Conservation (phyloP, 2,329 filamentous ascomycete species). For the Trichoderma aggressivum region DNA sequence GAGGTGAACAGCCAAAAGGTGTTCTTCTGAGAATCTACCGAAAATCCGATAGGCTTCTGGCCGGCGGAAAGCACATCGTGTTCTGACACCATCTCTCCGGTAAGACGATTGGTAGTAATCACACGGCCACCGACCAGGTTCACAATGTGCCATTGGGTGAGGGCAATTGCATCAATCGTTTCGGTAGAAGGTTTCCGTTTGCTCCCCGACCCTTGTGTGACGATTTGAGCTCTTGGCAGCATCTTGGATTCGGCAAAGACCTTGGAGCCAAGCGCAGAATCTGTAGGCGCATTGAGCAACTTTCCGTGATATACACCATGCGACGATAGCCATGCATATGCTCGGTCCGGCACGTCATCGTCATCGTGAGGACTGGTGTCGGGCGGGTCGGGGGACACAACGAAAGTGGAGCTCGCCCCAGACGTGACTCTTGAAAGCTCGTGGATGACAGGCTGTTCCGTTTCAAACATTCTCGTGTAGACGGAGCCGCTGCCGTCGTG, state of each 20-base stretch:
- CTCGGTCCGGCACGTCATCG: conserved; percentile 61
- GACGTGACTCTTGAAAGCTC: conserved; percentile 61
- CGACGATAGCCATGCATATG: conserved; percentile 86
- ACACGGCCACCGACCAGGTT: conserved; percentile 78
- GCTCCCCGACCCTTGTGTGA: conserved; percentile 61
- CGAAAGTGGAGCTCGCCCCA: conserved; percentile 60
- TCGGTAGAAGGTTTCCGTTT: conserved; percentile 67
- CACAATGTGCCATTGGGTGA: conserved; percentile 93
- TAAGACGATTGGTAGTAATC: conserved; percentile 81
- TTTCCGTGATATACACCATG: conserved; percentile 88
- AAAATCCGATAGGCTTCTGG: conserved; percentile 76
- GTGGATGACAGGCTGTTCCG: conserved; percentile 73
- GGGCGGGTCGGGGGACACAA: conserved; percentile 70
- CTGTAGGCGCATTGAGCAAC: conserved; percentile 59
- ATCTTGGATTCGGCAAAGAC: conserved; percentile 78
- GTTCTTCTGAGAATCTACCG: conserved; percentile 88
- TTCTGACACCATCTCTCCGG: conserved; percentile 81
- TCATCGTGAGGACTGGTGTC: conserved; percentile 56
- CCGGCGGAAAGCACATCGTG: conserved; percentile 79
- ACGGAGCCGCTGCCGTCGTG: conserved; percentile 81
- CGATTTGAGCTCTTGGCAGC: conserved; percentile 69
- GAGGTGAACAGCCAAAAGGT: conserved; percentile 96
- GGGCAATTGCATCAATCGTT: conserved; percentile 70
- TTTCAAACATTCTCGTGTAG: conserved; percentile 84
- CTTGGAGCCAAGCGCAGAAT: conserved; percentile 63